Conservation (phyloP, 257 asterid genomes). For the Eucommia ulmoides region DNA sequence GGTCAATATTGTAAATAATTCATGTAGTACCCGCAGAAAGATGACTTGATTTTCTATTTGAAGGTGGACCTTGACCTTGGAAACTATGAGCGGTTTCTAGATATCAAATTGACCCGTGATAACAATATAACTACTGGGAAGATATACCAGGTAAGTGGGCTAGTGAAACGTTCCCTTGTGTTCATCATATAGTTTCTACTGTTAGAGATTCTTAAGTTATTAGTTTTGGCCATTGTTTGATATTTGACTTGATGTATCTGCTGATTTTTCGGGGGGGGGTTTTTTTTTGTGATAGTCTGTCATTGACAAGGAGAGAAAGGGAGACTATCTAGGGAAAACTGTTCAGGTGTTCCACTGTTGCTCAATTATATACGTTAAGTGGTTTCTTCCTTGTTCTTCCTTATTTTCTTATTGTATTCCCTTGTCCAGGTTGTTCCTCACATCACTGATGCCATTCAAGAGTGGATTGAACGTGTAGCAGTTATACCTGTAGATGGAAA, state of each 20-base stretch:
- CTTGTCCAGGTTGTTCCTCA: slow-evolving; percentile 65
- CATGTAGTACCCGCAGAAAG: too few species aligned
- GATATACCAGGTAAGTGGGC: slow-evolving; percentile 64
- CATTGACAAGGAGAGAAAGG: slow-evolving; percentile 65
- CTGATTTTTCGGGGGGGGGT: too few species aligned
- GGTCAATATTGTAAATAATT: too few species aligned
- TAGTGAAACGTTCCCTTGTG: background rate
- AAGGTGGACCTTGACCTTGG: slow-evolving; percentile 99
- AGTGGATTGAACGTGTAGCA: slow-evolving; percentile 73
- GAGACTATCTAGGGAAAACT: slow-evolving; percentile 64
- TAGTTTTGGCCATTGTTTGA: background rate
- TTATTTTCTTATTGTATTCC: slow-evolving; percentile 10
- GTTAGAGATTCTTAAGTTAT: background rate
- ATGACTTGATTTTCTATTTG: slow-evolving; percentile 16
- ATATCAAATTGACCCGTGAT: slow-evolving; percentile 68
- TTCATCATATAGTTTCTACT: background rate
- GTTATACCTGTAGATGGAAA: slow-evolving; percentile 63
- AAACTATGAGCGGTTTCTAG: slow-evolving; percentile 86
- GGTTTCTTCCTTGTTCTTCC: slow-evolving; percentile 4
- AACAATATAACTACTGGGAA: slow-evolving; percentile 90
- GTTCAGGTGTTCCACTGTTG: slow-evolving; percentile 43
- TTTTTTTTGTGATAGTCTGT: slow-evolving; percentile 26
- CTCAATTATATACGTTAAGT: slow-evolving; percentile 5
- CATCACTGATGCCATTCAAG: slow-evolving; percentile 78
- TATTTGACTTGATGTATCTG: slow-evolving; percentile 5